Evolutionary conservation across 148 eudicot species (phyloP).

Genomic region (Cornus florida): DNA sequence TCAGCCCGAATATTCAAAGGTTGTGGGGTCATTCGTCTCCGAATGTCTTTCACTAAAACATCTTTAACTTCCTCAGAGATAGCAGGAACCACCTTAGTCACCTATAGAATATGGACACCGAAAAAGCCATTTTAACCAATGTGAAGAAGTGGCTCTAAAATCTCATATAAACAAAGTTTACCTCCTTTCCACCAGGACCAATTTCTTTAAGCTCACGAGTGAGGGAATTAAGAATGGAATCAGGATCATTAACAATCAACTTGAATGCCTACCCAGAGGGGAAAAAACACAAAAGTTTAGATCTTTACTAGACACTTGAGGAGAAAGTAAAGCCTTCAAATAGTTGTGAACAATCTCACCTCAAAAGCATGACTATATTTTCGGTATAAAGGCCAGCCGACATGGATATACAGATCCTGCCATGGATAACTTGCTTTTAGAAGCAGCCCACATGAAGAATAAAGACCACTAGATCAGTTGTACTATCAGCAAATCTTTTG

Average conservation of each 20-base stretch:
- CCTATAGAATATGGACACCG: slow-evolving; percentile 32
- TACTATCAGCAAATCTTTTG: no score
- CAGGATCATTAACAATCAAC: slow-evolving; percentile 78
- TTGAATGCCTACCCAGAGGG: slow-evolving; percentile 67
- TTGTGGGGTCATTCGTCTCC: slow-evolving; percentile 97
- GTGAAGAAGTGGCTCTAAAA: background rate
- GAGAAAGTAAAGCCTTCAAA: background rate
- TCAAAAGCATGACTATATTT: slow-evolving; percentile 98
- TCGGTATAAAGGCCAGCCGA: slow-evolving; percentile 93
- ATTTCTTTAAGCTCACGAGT: slow-evolving; percentile 84
- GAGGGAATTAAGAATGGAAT: slow-evolving; percentile 74
- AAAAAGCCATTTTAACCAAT: no score
- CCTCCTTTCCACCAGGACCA: slow-evolving; percentile 93
- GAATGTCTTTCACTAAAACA: slow-evolving; percentile 69
- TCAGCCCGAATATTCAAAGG: slow-evolving; percentile 97
- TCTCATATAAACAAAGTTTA: slow-evolving; percentile 21
- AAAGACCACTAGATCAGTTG: background rate
- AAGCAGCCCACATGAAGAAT: slow-evolving; percentile 8
- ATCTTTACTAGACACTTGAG: no score
- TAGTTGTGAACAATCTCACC: slow-evolving; percentile 32
- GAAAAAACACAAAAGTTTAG: no score
- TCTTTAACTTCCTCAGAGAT: slow-evolving; percentile 88
- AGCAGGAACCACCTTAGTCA: slow-evolving; percentile 81
- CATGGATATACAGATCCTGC: slow-evolving; percentile 82
- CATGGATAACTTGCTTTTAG: slow-evolving; percentile 15